phyloP scores from a whole-genome alignment of 306 rosid species.

The Dryas octopetala region DNA sequence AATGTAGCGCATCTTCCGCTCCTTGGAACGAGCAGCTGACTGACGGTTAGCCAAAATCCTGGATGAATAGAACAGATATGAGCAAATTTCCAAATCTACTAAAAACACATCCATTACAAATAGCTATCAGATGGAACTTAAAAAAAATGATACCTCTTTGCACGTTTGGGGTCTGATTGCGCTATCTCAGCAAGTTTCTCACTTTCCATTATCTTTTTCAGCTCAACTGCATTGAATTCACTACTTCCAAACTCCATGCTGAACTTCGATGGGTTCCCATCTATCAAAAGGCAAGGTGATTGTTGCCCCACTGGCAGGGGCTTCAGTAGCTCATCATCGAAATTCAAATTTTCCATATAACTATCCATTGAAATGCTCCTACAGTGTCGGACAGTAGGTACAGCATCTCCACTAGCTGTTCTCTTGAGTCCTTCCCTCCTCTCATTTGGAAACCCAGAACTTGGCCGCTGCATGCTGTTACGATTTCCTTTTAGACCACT shows the following conservation, averaged over 20 bases:
- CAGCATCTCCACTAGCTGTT: constrained; percentile 52
- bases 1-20: constrained; percentile 67
- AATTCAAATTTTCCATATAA: constrained; percentile 54
- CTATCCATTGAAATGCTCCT: constrained; percentile 82
- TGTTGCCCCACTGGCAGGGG: constrained; percentile 51
- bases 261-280: constrained; percentile 46
- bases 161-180: constrained; percentile 81
- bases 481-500: constrained; percentile 48
- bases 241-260: constrained; percentile 58
- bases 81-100: not conserved
- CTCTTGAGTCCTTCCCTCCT: constrained; percentile 74
- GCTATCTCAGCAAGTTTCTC: constrained; percentile 84
- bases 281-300: constrained; percentile 50
- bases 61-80: constrained; percentile 20
- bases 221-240: constrained; percentile 63
- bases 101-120: not conserved
- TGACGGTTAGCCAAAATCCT: constrained; percentile 93
- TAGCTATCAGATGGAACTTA: not conserved
- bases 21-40: constrained; percentile 95
- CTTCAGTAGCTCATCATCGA: constrained; percentile 52
- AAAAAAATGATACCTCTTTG: constrained; percentile 54
- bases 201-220: constrained; percentile 69
- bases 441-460: constrained; percentile 44
- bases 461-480: constrained; percentile 30
- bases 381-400: constrained; percentile 47